Base-by-base conservation (phyloP, 2,329 filamentous ascomycete species). In the Aspergillus novofumigatus region DNA sequence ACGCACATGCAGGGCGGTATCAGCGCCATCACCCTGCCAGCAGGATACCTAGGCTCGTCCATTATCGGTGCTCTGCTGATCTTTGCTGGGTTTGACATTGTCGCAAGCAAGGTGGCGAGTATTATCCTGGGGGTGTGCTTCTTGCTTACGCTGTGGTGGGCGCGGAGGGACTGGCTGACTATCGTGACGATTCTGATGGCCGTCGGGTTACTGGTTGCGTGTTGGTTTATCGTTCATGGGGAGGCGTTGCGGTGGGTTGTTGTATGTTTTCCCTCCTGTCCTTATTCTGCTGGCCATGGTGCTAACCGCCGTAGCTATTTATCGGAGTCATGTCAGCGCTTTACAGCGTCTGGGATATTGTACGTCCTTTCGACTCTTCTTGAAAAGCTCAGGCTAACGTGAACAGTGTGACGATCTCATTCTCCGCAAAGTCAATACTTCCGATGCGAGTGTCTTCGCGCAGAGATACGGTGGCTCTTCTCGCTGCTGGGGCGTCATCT, bases 281-380 rank as follows among this genome's bases (percentile, higher is more conserved):
- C 6, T 6, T 14, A 14, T 11, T 38, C 20, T 38, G 17, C 28
- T n/a, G 9, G 9, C 41, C 11, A 2, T 9, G 23, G 17, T 17
- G 21, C 59, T 64, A 25, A 64, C 51, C 7, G 14, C 1, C 14
- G 20, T 59, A 84, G 77, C 80, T 92, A 28, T 92, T 92, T 67
- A 91, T 92, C 59, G 89, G 89, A 45, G 89, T 92, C 65, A 92
- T 92, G 89, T 89, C 85, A 6, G 87, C 85, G 1, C 81, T 92
- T 1, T 92, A 92, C 73, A 90, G 86, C 62, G 88, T 90, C 4
- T 92, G 89, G 89, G 89, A 92, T 77, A 92, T 92, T 64, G 81
- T 82, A 67, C 75, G 81, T 69, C 55, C 28, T 21, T 21, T 14
- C 23, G 23, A 35, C 5, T 44, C 10, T 41, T 55, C 38, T 51